phyloP scores from a whole-genome alignment of 2,329 filamentous ascomycete species.

The Pseudogymnoascus sp. region DNA sequence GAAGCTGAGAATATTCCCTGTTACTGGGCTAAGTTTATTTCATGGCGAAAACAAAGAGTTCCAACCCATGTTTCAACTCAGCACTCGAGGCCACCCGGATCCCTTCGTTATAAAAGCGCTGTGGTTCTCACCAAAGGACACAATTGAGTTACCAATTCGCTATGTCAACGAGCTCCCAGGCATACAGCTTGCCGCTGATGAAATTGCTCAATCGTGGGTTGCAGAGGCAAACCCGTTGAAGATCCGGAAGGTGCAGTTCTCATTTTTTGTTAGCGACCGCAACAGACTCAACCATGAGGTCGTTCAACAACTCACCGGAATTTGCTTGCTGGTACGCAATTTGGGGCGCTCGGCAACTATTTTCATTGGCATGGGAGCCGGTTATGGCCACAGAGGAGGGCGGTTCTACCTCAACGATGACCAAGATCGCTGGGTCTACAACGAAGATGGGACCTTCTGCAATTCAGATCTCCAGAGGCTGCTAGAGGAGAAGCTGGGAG shows the following conservation, averaged over 20 bases:
- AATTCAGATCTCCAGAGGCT: background rate
- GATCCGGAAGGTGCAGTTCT: background rate
- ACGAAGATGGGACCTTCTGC: constrained; percentile 1
- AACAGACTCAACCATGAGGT: background rate
- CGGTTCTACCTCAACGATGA: background rate
- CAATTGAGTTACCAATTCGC: background rate
- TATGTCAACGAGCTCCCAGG: background rate
- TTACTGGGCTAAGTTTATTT: background rate
- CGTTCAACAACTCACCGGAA: background rate
- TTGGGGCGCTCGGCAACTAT: background rate
- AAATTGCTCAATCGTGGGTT: background rate
- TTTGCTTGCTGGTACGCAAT: background rate
- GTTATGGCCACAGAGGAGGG: background rate
- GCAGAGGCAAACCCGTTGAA: background rate
- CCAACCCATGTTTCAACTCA: background rate
- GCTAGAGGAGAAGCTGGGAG: background rate
- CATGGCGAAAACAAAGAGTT: background rate
- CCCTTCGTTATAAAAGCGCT: background rate
- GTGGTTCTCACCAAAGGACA: constrained; percentile 1
- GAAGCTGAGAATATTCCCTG: background rate
- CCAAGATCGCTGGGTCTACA: background rate
- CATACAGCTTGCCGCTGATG: background rate
- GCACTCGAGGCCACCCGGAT: background rate
- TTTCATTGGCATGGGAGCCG: background rate
- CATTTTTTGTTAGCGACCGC: background rate